Evolutionary conservation across 306 rosid genomes (phyloP), one percentile per base, ranked within the genome.

Genomic region (Prosopis cineraria): DNA sequence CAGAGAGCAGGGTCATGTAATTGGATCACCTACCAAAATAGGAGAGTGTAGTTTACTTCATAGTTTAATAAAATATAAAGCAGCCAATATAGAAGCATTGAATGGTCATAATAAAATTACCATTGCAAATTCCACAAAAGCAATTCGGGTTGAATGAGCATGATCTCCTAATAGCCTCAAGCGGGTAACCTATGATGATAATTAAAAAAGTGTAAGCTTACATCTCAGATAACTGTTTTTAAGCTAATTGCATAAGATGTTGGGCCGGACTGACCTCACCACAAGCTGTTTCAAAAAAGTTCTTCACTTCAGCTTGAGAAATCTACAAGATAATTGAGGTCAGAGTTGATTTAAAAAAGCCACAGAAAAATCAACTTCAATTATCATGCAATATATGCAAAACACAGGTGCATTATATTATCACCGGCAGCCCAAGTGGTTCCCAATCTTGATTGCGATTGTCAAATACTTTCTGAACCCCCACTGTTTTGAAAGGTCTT

Each of bases 121-220:
- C 84, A 91, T 39, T 55, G 89, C 89, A 77, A 95, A 95, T 77
- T 95, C 99, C 68, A 95, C 99, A 81, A 95, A 95, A 84, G 98
- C 99, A 87, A 95, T 93, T 81, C 99, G 97, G 59, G 99, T 95
- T 59, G 96, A 89, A 79, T 95, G 99, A 88, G 87, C 90, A 77
- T 91, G 97, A 82, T 95, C 99, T 43, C 99, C 99, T 84, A 95
- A 88, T 82, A 95, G 89, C 98, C 99, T 93, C 92, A 95, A 76
- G 82, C 99, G 98, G 7, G 89, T 89, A 82, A 95, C 98, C 99
- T 95, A 67, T 43, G 71, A 66, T 50, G 29, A 64, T 19, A 6
- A 58, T 4, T 13, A 13, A 4, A 44, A 56, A 6, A 27, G 40
- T 14, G 71, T 76, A 48, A 73, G 40, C 45, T 16, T 20, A 53